Evolutionary conservation across 139 green algal genomes (phyloP), one percentile per base, ranked within the genome.

Genomic region (Micractinium sp.): DNA sequence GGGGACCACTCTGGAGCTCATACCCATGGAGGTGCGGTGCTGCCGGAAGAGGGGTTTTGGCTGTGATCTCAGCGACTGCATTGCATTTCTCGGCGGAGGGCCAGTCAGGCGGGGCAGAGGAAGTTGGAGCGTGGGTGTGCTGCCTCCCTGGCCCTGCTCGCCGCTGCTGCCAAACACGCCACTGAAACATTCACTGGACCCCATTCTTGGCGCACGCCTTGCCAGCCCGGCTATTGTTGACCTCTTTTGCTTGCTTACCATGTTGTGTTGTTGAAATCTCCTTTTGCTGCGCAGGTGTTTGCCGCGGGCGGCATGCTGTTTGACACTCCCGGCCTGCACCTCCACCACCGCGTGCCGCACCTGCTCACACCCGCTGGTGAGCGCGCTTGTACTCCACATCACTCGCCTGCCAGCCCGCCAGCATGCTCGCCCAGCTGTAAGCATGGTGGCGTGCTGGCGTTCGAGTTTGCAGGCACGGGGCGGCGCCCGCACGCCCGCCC

Each of bases 311-410:
- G 96, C 31, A 91, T 82, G 16, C 92, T 98, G 39, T 97, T 93
- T 86, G 97, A 99, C 92, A 99, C 97, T 0, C 97, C 98, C 14
- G 98, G 98, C 22, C 87, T 99, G 60, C 97, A 99, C 91, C 90
- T 99, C 61, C 95, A 98, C 88, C 98, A 99, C 92, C 93, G 97
- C 39, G 88, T 99, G 83, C 93, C 96, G 1, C 96, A 99, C 86
- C 94, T 98, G 84, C 93, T 99, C 31, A 91, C 91, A 0, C 95
- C 96, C 0, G 89, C 89, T 3, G 82, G 82, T 76, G 61, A 25
- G 82, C 80, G 4, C 7, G 19, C 41, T n/a, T n/a, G n/a, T n/a
- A n/a, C n/a, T n/a, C n/a, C n/a, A n/a, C n/a, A n/a, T n/a, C n/a
- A n/a, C n/a, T n/a, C n/a, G n/a, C n/a, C n/a, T 22, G n/a, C 15